Conservation (phyloP, 345 rosid species). For the Kernera saxatilis region DNA sequence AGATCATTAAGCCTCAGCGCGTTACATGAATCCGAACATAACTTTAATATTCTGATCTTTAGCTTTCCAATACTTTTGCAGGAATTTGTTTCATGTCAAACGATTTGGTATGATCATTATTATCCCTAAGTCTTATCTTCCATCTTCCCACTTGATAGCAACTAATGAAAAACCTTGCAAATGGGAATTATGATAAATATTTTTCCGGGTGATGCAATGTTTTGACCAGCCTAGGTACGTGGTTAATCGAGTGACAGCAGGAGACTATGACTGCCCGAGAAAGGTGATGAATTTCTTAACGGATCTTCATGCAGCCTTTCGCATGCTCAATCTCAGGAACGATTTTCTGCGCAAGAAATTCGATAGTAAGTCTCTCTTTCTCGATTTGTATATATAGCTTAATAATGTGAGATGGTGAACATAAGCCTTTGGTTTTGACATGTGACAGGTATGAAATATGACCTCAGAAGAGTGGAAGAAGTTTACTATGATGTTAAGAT, state of each 20-base stretch:
- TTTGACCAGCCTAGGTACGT: constrained; percentile 79
- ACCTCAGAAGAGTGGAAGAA: constrained; percentile 78
- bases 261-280: constrained; percentile 87
- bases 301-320: constrained; percentile 82
- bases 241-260: constrained; percentile 85
- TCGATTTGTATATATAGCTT: neutral
- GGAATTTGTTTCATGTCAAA: constrained; percentile 94
- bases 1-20: neutral
- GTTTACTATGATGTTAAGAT: constrained; percentile 88
- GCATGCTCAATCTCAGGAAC: constrained; percentile 92
- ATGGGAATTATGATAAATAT: neutral
- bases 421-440: neutral
- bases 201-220: neutral
- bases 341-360: constrained; percentile 97
- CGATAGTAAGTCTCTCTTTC: constrained; percentile 44
- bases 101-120: constrained; percentile 65
- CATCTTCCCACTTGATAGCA: neutral
- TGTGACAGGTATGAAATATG: constrained; percentile 77
- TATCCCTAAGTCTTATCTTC: neutral
- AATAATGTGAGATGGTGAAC: neutral
- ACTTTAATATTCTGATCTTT: neutral
- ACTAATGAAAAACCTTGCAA: neutral
- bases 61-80: constrained; percentile 29
- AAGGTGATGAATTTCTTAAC: constrained; percentile 83
- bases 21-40: neutral